Conservation (phyloP, 768 basidiomycete species). For the Rhodotorula graminis region DNA sequence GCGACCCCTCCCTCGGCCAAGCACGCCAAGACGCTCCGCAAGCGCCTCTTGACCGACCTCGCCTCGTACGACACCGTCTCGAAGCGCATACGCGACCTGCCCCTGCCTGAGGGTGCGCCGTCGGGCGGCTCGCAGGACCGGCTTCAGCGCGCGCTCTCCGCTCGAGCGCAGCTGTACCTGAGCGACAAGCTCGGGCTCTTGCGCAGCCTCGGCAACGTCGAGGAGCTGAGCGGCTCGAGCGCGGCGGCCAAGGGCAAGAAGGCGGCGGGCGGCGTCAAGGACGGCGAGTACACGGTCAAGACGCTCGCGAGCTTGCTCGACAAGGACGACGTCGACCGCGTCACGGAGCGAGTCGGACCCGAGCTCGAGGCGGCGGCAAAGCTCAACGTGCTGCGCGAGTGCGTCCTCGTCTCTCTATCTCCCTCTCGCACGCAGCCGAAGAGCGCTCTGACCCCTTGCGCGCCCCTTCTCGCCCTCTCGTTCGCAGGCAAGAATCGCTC, state of each 20-base stretch:
- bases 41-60: constrained; percentile 76
- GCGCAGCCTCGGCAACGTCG: constrained; percentile 49
- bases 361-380: constrained; percentile 17
- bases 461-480: background rate
- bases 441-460: too few relatives aligned
- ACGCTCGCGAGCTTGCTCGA: constrained; percentile 26
- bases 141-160: constrained; percentile 73
- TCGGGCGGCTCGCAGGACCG: constrained; percentile 71
- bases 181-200: constrained; percentile 86
- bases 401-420: background rate
- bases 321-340: constrained; percentile 21
- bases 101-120: constrained; percentile 33
- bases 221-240: constrained; percentile 5
- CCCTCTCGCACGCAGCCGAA: background rate
- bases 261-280: background rate
- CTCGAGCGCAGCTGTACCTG: constrained; percentile 71
- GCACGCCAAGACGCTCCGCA: constrained; percentile 67
- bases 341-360: constrained; percentile 10
- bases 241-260: background rate
- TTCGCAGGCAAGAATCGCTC: constrained; percentile 69
- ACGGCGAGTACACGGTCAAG: constrained; percentile 14
- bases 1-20: constrained; percentile 40
- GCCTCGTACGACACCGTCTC: constrained; percentile 81
- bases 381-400: constrained; percentile 42
- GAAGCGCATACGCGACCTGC: constrained; percentile 70